Percentiles rank a stretch among this genome's conserved stretches.
Conservation (phyloP, 331 rosid genomes). For the Pyrus hybrid region DNA sequence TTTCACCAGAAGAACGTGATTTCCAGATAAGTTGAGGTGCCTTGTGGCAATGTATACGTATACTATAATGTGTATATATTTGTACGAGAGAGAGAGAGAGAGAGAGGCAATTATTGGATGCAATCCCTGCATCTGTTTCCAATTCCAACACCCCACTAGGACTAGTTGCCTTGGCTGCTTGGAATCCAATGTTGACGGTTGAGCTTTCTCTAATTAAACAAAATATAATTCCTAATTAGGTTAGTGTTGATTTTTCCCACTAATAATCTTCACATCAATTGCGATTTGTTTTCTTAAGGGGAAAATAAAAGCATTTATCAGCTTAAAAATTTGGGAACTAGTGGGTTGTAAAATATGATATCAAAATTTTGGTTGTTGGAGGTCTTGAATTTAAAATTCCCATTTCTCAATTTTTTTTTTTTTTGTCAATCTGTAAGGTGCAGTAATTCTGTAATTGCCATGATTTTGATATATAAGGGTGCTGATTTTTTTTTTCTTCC, state of each 20-base stretch:
- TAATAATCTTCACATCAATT: not conserved
- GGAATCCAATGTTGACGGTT: constrained; percentile 29
- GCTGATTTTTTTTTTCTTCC: not conserved
- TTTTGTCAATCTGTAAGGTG: not conserved
- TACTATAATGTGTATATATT: not conserved
- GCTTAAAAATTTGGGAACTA: not conserved
- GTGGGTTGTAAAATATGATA: not conserved
- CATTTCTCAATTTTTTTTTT: not conserved
- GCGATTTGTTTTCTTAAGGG: not conserved
- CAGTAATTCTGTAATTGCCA: not conserved
- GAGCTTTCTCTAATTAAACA: not conserved
- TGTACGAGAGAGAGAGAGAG: not conserved
- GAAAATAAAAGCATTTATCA: not conserved
- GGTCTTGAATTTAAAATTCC: not conserved
- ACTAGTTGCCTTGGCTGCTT: constrained; percentile 3
- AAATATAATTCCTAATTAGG: not conserved
- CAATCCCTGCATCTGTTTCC: constrained; percentile 4
- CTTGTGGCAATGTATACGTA: not conserved
- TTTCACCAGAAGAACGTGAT: not conserved
- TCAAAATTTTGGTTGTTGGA: not conserved
- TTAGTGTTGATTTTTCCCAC: not conserved
- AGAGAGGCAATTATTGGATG: constrained; percentile 28
- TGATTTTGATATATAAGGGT: not conserved
- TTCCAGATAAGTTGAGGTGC: constrained; percentile 3
- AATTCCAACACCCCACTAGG: constrained; percentile 9